Base-by-base conservation (phyloP, 495 filamentous ascomycete species). In the Podospora pseudopauciseta region DNA sequence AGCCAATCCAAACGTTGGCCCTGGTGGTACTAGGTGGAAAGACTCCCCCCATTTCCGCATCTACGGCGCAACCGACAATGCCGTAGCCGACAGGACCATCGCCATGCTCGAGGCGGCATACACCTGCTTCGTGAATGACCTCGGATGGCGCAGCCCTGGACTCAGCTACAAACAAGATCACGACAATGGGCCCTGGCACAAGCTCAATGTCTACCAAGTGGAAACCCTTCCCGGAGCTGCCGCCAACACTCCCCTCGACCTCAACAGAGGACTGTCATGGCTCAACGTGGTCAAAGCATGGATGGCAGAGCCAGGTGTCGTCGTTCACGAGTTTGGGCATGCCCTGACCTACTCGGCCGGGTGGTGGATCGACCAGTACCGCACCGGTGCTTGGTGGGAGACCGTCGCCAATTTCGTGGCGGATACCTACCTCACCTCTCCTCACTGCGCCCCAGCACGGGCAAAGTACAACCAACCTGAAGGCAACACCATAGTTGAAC, bases 381-480 rank as follows among this genome's bases (percentile, higher is more conserved):
- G 79, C 1, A 83, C 81, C 0, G 81, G 81, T 2, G 81, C 81
- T 0, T 82, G 80, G 80, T 83, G 81, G 81, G 81, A 83, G 65
- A 77, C 81, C 4, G 68, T 81, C 2, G 81, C 81, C 1, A 78
- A 83, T 54, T 83, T 79, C 63, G 79, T 83, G 20, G 80, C 81
- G 13, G 81, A 83, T 63, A 79, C 75, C 2, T 83, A 80, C 68
- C 70, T 81, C 65, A 81, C 81, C 0, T 78, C 77, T 0, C 68
- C 78, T 1, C 62, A 70, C 20, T 83, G 81, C 63, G 77, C 72
- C 0, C 60, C 32, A 0, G 76, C 79, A 0, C 72, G 80, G 49
- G 30, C 71, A 1, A 67, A 68, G 28, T 78, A 73, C 59, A 71
- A 66, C 20, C 77, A 80, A 39, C 32, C 75, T 0, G 72, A 72